Percentiles rank a stretch among this genome's conserved stretches.
Evolutionary conservation across 495 filamentous ascomycete genomes (phyloP).

Genomic region (Hypoxylon fuscum): DNA sequence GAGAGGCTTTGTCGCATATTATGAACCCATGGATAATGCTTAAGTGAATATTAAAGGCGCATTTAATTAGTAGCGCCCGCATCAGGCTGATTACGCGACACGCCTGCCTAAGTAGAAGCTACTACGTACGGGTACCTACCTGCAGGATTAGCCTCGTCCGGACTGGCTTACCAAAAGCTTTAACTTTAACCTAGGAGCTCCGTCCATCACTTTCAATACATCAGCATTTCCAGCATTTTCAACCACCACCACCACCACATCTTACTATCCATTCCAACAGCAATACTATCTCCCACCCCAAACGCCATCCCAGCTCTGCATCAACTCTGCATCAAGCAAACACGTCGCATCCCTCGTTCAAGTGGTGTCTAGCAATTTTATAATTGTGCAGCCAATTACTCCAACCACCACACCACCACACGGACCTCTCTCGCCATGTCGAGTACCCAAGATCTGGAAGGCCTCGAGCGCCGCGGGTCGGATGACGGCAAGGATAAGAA

Average conservation of each 20-base stretch:
- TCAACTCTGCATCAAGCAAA: background rate
- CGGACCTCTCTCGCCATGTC: conserved; percentile 67
- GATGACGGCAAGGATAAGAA: conserved; percentile 74
- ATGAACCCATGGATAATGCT: too few species aligned
- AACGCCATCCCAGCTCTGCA: background rate
- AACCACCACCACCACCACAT: conserved; percentile 5
- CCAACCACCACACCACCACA: too few species aligned
- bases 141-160: conserved; percentile 24
- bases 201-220: conserved; percentile 19
- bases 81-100: conserved; percentile 45
- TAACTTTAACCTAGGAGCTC: too few species aligned
- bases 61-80: conserved; percentile 13
- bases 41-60: background rate
- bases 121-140: conserved; percentile 26
- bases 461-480: conserved; percentile 78
- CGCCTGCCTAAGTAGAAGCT: conserved; percentile 39
- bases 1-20: too few species aligned
- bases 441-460: conserved; percentile 77
- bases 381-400: too few species aligned
- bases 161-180: conserved; percentile 23
- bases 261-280: background rate
- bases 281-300: background rate
- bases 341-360: background rate
- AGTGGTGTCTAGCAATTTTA: background rate
- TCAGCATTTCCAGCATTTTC: conserved; percentile 21